phyloP scores from a whole-genome alignment of 2,329 filamentous ascomycete species.

The Trichophyton rubrum region DNA sequence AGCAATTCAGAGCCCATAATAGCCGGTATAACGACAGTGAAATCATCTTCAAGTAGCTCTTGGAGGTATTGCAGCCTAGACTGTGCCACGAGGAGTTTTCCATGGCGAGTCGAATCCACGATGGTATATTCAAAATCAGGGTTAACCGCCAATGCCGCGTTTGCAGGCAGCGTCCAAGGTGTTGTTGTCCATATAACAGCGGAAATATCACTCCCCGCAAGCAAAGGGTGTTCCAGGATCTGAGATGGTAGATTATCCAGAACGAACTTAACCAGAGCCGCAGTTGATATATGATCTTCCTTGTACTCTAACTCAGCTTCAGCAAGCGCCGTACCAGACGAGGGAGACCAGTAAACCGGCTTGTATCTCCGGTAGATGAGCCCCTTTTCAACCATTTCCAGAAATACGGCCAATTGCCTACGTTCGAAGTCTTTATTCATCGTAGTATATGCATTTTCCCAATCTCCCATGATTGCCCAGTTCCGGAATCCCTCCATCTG shows the following conservation, averaged over 20 bases:
- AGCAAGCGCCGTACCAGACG: slow-evolving; percentile 50
- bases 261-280: slow-evolving; percentile 62
- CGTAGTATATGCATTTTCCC: slow-evolving; percentile 50
- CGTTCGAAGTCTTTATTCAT: slow-evolving; percentile 52
- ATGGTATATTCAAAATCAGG: slow-evolving; percentile 61
- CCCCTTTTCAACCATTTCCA: slow-evolving; percentile 48
- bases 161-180: slow-evolving; percentile 92
- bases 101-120: slow-evolving; percentile 41
- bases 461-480: slow-evolving; percentile 54
- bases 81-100: slow-evolving; percentile 57
- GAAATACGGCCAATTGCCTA: slow-evolving; percentile 47
- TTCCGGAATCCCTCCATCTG: slow-evolving; percentile 48
- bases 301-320: slow-evolving; percentile 55
- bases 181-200: slow-evolving; percentile 99
- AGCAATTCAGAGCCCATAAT: slow-evolving; percentile 55
- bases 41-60: slow-evolving; percentile 38
- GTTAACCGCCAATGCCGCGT: slow-evolving; percentile 75
- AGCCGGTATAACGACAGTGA: slow-evolving; percentile 41
- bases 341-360: slow-evolving; percentile 55
- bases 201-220: slow-evolving; percentile 44
- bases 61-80: slow-evolving; percentile 51
- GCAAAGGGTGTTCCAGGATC: slow-evolving; percentile 29
- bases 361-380: slow-evolving; percentile 51
- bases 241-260: slow-evolving; percentile 40
- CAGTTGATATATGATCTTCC: slow-evolving; percentile 46